A percentile compares a stretch with the other conserved stretches of the same genome.
Evolutionary conservation across 1,139 yeast species (phyloP).

Genomic region (Diutina siamensis): DNA sequence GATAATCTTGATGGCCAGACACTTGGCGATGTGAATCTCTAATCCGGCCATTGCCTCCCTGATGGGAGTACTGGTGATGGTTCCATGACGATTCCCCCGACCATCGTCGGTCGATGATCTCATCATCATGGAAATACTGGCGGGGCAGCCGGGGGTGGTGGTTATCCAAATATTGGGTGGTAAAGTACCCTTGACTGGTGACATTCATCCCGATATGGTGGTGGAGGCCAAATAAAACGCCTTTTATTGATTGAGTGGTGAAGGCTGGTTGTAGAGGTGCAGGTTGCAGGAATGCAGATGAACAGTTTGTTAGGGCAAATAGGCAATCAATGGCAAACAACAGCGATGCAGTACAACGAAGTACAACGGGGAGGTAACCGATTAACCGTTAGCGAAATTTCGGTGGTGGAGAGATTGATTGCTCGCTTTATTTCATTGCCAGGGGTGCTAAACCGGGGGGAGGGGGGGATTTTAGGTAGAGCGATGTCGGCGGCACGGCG

Average conservation of each 20-base stretch:
- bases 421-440: too few relatives aligned
- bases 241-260: not conserved
- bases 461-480: too few relatives aligned
- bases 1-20: not conserved
- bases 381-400: too few relatives aligned
- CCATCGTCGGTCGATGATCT: not conserved
- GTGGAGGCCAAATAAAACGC: not conserved
- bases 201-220: not conserved
- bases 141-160: slow-evolving; percentile 3
- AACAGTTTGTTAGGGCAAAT: not conserved
- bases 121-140: not conserved
- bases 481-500: too few relatives aligned
- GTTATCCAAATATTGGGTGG: slow-evolving; percentile 3
- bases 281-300: not conserved
- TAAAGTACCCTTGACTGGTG: slow-evolving; percentile 5
- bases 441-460: not conserved
- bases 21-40: not conserved
- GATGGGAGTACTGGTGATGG: not conserved
- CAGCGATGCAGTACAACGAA: not conserved
- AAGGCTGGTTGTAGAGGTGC: not conserved
- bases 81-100: not conserved
- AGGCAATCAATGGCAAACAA: not conserved
- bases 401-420: too few relatives aligned
- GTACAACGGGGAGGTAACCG: not conserved
- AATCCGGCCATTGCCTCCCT: not conserved